A percentile compares a stretch with the other conserved stretches of the same genome.
Evolutionary conservation across 768 basidiomycete genomes (phyloP).

Genomic region (Mycena galopus): DNA sequence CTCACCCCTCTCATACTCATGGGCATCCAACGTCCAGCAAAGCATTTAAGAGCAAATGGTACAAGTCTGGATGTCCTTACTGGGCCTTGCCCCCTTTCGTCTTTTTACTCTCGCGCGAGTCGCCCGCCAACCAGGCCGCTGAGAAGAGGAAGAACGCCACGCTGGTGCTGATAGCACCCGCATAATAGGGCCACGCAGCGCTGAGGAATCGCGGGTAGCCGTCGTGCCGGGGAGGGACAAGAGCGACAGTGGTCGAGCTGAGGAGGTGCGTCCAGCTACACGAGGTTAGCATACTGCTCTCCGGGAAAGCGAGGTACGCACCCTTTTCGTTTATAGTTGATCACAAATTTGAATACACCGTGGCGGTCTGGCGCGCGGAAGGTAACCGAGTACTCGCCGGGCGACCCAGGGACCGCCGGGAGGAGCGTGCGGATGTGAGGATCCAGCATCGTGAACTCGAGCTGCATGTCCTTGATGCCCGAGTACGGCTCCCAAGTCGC

Average conservation of each 20-base stretch:
- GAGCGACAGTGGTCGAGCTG: slow-evolving; percentile 80
- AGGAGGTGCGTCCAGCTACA: slow-evolving; percentile 81
- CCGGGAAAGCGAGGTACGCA: slow-evolving; percentile 44
- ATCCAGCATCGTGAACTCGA: slow-evolving; percentile 99
- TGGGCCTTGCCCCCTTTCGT: slow-evolving; percentile 58
- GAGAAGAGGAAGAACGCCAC: slow-evolving; percentile 89
- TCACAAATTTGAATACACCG: slow-evolving; percentile 97
- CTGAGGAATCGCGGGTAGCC: slow-evolving; percentile 95
- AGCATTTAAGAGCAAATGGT: slow-evolving; percentile 27
- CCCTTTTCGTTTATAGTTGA: slow-evolving; percentile 93
- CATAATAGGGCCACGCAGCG: slow-evolving; percentile 97
- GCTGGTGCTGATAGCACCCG: slow-evolving; percentile 90
- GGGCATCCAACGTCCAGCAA: not conserved
- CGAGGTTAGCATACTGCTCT: slow-evolving; percentile 2
- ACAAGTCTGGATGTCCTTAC: slow-evolving; percentile 41
- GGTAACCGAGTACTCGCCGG: slow-evolving; percentile 81
- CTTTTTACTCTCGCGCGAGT: slow-evolving; percentile 73
- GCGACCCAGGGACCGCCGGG: slow-evolving; percentile 63
- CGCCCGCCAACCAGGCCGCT: slow-evolving; percentile 88
- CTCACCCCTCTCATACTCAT: not conserved
- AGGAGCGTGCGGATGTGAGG: slow-evolving; percentile 92
- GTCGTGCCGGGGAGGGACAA: slow-evolving; percentile 95
- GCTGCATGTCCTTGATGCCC: slow-evolving; percentile 82
- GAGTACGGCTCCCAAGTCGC: slow-evolving; percentile 80
- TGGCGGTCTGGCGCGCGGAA: slow-evolving; percentile 96